Base-by-base conservation (phyloP, 441 rosid species). In the Populus hybrid region DNA sequence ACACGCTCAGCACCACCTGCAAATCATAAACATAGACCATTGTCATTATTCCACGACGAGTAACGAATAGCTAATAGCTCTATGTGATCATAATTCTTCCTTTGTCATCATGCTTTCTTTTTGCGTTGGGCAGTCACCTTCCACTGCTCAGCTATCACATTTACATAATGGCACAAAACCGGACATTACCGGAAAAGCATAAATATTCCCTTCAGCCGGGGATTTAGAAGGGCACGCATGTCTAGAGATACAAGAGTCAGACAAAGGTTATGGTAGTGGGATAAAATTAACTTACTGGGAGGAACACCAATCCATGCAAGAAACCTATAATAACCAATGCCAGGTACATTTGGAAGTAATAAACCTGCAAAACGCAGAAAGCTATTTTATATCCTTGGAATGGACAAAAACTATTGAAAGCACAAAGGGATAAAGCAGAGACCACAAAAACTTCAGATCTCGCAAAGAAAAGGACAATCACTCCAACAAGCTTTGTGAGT, bases 311-410 rank as follows among this genome's bases (percentile, higher is more conserved):
- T 36, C 99, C 98, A 16, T 95, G 99, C 78, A 95, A 81, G 89
- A 92, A 95, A 83, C 99, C 98, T 11, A 93, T 90, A 63, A 92
- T 89, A 74, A 95, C 98, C 78, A 93, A 79, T 21, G 98, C 95
- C 23, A 93, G 85, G 82, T 95, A 95, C 99, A 95, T 95, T 81
- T 92, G 95, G 84, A 95, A 95, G 86, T 93, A 95, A 88, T 95
- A 95, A 69, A 95, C 95, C 99, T 95, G 85, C 67, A n/a, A 35
- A 67, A 67, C 46, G 69, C 59, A 67, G 21, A 69, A 70, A 18
- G 18, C 35, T 32, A 40, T 30, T 80, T 76, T 1, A 59, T n/a
- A 26, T 24, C 61, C 10, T 14, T 57, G 57, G 61, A 75, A 75
- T 23, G 36, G 65, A n/a, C 30, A 7, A 72, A 20, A 35, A 40